Evolutionary conservation across 768 basidiomycete genomes (phyloP), one percentile per base, ranked within the genome.

Genomic region (Mycena amicta): DNA sequence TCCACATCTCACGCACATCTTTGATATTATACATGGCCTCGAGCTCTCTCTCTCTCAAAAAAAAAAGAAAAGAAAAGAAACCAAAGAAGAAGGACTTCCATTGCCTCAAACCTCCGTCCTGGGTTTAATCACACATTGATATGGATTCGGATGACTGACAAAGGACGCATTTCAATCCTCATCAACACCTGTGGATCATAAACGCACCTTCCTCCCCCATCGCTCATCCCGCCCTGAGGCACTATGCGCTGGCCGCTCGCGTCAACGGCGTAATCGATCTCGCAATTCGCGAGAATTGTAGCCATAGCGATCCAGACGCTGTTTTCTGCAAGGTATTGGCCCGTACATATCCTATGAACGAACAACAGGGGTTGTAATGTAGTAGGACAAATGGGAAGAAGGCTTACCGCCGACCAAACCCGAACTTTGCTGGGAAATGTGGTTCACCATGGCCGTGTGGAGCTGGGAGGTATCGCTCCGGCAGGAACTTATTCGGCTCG

Each of bases 311-410:
- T 67, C 68, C 73, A 76, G 23, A 79, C 27, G 18, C 76, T 78
- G 4, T 72, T 67, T 37, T 81, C 77, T 0, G 78, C 80, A 33
- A 83, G 65, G 41, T 78, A 57, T n/a, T 72, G 67, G 5, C 80
- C 82, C 3, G 78, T 73, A 58, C 79, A 80, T 25, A 71, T 59
- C 6, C 67, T 67, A n/a, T n/a, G n/a, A n/a, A n/a, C n/a, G 33
- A 37, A 18, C 8, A 18, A 16, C 20, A 43, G 41, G 6, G 11
- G 11, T 43, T 15, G 33, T 27, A 15, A 22, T 12, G 4, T 6
- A 22, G 5, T 8, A 53, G 33, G 22, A 18, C 20, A 18, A 50
- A 45, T n/a, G 29, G n/a, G 47, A 23, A 4, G 30, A 23, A 41
- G 22, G 18, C 63, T 22, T 45, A 68, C 69, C 70, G 64, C 22